Conservation (phyloP, 352 stramenopile genomes). For the Globisporangium spiculum region DNA sequence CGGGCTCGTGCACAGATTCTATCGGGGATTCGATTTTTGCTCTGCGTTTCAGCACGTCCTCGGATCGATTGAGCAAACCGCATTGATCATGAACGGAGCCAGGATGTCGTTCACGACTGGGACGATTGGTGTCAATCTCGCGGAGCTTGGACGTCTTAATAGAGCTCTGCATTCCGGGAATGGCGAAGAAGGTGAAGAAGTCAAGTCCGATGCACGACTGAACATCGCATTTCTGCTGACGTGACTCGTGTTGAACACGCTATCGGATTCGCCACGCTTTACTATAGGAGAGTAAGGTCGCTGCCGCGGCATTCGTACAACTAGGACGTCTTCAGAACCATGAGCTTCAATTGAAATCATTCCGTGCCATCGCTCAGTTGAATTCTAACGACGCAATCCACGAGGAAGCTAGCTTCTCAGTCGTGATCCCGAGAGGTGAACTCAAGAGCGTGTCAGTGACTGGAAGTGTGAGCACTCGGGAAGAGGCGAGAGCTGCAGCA, state of each 20-base stretch:
- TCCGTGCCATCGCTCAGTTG: too few relatives aligned
- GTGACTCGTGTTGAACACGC: not conserved
- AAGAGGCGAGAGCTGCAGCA: too few relatives aligned
- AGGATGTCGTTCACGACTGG: not conserved
- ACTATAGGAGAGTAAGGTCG: too few relatives aligned
- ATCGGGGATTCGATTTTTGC: not conserved
- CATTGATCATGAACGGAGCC: not conserved
- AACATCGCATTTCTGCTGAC: not conserved
- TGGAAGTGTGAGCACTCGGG: too few relatives aligned
- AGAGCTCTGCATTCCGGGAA: not conserved
- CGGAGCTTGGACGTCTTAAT: not conserved
- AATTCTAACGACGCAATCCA: too few relatives aligned
- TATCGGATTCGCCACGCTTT: too few relatives aligned
- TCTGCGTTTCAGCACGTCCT: not conserved
- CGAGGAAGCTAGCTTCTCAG: too few relatives aligned
- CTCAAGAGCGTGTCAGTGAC: too few relatives aligned
- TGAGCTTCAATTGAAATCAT: too few relatives aligned
- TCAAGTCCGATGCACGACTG: not conserved
- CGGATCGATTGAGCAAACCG: not conserved
- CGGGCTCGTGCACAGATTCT: not conserved
- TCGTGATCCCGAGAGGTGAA: too few relatives aligned
- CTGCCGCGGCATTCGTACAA: too few relatives aligned
- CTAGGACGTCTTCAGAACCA: too few relatives aligned
- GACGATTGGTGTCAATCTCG: not conserved
- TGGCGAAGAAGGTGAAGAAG: not conserved